Percentiles rank a stretch among this genome's conserved stretches.
Conservation (phyloP, 176 grass and related monocot species). For the Zizania latifolia region DNA sequence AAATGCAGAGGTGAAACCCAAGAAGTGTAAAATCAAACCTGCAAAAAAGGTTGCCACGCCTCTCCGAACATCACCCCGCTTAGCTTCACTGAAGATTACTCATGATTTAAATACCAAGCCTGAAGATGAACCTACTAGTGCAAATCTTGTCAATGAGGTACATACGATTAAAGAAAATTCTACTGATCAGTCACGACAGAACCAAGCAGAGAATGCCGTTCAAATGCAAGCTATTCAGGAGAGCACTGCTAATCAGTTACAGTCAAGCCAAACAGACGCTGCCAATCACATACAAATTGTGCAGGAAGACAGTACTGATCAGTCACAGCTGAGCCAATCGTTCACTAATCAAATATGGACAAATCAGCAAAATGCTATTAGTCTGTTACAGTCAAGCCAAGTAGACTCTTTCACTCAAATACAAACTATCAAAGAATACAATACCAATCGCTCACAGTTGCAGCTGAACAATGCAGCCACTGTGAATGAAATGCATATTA, state of each 20-base stretch:
- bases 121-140: not conserved
- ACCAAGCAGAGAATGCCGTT: conserved; percentile 4
- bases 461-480: conserved; percentile 2
- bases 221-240: conserved; percentile 1
- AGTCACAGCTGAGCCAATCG: conserved; percentile 17
- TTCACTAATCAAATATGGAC: not conserved
- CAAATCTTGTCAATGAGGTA: conserved; percentile 17
- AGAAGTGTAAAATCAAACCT: conserved; percentile 22
- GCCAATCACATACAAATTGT: not conserved
- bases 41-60: conserved; percentile 17
- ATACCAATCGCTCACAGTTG: not conserved
- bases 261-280: not conserved
- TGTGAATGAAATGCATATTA: not conserved
- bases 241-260: conserved; percentile 4
- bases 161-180: not conserved
- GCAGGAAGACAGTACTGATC: conserved; percentile 3
- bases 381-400: conserved; percentile 3
- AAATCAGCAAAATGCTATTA: conserved; percentile 12
- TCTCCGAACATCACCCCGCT: conserved; percentile 28
- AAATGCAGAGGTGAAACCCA: conserved; percentile 20
- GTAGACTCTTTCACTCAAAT: not conserved
- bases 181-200: not conserved
- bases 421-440: not conserved
- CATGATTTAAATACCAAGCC: conserved; percentile 3
- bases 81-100: conserved; percentile 38